A percentile compares a stretch with the other conserved stretches of the same genome.
Evolutionary conservation across 352 stramenopile genomes (phyloP).

Genomic region (Pythium angustatum): DNA sequence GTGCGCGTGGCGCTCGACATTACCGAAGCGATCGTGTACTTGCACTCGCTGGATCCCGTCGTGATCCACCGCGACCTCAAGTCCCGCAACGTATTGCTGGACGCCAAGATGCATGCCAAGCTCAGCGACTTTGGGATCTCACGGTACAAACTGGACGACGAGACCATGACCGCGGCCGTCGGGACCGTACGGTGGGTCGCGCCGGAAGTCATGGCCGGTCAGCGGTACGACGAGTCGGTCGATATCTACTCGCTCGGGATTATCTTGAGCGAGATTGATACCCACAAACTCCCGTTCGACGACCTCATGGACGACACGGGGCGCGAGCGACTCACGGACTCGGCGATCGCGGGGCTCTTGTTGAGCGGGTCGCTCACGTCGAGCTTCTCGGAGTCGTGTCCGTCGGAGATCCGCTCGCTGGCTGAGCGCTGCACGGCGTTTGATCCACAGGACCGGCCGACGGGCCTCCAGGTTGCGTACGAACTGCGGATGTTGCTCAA

Average conservation of each 20-base stretch:
- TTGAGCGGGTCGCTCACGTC: conserved; percentile 19
- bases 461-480: conserved; percentile 26
- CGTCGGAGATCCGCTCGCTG: conserved; percentile 26
- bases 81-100: conserved; percentile 41
- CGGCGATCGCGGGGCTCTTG: conserved; percentile 28
- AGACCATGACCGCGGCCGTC: conserved; percentile 21
- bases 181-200: conserved; percentile 26
- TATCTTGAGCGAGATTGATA: conserved; percentile 27
- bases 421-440: conserved; percentile 29
- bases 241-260: conserved; percentile 27
- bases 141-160: conserved; percentile 30
- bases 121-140: conserved; percentile 43
- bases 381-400: conserved; percentile 32
- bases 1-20: conserved; percentile 23
- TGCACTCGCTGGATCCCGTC: conserved; percentile 25
- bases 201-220: conserved; percentile 19
- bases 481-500: conserved; percentile 26
- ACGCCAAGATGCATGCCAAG: conserved; percentile 32
- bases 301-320: neutral
- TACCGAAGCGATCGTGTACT: conserved; percentile 28
- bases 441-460: conserved; percentile 26
- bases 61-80: conserved; percentile 39
- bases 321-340: conserved; percentile 14
- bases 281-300: conserved; percentile 22
- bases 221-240: conserved; percentile 22